phyloP scores from a whole-genome alignment of 257 asterid genomes.

The Plantago ovata region DNA sequence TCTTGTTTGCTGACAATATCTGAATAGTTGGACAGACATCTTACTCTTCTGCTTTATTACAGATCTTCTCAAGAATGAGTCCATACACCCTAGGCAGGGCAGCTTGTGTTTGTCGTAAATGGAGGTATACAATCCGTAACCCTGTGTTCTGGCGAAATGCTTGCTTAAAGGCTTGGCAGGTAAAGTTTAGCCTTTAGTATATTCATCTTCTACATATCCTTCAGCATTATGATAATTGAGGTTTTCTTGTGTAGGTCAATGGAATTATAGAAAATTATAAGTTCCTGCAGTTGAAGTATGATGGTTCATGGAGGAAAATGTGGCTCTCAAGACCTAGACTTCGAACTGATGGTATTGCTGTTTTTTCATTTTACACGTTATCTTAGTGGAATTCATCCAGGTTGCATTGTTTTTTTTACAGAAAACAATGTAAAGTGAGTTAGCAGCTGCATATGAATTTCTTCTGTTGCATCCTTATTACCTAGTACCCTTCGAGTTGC shows the following conservation, averaged over 20 bases:
- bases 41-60: constrained; percentile 4
- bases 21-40: background rate
- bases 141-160: constrained; percentile 96
- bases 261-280: constrained; percentile 72
- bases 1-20: constrained; percentile 1
- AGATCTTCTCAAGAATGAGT: constrained; percentile 74
- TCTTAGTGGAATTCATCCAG: constrained; percentile 7
- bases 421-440: no score
- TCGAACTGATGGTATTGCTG: constrained; percentile 76
- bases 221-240: constrained; percentile 10
- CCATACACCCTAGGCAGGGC: constrained; percentile 87
- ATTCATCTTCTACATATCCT: background rate
- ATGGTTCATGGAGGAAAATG: constrained; percentile 98
- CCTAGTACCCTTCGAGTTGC: no score
- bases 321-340: constrained; percentile 95
- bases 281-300: constrained; percentile 56
- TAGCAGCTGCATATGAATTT: no score
- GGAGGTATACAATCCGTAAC: constrained; percentile 87
- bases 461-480: no score
- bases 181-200: constrained; percentile 16
- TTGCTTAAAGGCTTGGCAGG: constrained; percentile 97
- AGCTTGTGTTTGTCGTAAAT: constrained; percentile 92
- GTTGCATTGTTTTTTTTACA: background rate
- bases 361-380: background rate
- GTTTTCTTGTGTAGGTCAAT: constrained; percentile 34